phyloP scores from a whole-genome alignment of 2,329 filamentous ascomycete species.

The Aspergillus sp. region DNA sequence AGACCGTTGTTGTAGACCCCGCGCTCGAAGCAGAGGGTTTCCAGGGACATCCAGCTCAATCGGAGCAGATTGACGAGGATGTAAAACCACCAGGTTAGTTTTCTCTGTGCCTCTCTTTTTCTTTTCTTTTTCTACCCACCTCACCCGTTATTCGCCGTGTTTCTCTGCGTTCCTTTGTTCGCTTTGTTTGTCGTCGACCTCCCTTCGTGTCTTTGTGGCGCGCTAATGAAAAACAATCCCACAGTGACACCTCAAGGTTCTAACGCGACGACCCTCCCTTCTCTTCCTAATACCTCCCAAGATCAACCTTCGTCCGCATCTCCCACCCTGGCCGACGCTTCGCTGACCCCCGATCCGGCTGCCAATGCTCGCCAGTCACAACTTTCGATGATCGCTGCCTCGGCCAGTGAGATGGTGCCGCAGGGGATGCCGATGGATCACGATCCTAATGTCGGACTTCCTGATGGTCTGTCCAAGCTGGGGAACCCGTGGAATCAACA shows the following conservation, averaged over 20 bases:
- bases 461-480: slow-evolving; percentile 32
- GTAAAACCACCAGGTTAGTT: slow-evolving; percentile 24
- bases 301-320: slow-evolving; percentile 35
- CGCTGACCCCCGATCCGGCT: slow-evolving; percentile 36
- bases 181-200: slow-evolving; percentile 5
- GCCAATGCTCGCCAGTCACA: slow-evolving; percentile 42
- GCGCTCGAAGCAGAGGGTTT: slow-evolving; percentile 43
- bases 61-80: slow-evolving; percentile 29
- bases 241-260: slow-evolving; percentile 32
- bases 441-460: slow-evolving; percentile 31
- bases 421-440: slow-evolving; percentile 37
- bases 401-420: slow-evolving; percentile 47
- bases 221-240: slow-evolving; percentile 15
- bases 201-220: slow-evolving; percentile 1
- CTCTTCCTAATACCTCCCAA: slow-evolving; percentile 31
- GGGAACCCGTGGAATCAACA: slow-evolving; percentile 34
- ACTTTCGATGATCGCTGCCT: slow-evolving; percentile 47
- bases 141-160: neutral
- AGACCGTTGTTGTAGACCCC: slow-evolving; percentile 44
- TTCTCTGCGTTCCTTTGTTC: neutral
- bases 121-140: neutral
- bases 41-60: slow-evolving; percentile 30
- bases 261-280: slow-evolving; percentile 31
- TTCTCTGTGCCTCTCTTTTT: neutral
- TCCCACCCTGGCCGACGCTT: slow-evolving; percentile 32